A percentile compares a stretch with the other conserved stretches of the same genome.
Evolutionary conservation across 495 filamentous ascomycete species (phyloP).

Genomic region (Penicillium subrubescens): DNA sequence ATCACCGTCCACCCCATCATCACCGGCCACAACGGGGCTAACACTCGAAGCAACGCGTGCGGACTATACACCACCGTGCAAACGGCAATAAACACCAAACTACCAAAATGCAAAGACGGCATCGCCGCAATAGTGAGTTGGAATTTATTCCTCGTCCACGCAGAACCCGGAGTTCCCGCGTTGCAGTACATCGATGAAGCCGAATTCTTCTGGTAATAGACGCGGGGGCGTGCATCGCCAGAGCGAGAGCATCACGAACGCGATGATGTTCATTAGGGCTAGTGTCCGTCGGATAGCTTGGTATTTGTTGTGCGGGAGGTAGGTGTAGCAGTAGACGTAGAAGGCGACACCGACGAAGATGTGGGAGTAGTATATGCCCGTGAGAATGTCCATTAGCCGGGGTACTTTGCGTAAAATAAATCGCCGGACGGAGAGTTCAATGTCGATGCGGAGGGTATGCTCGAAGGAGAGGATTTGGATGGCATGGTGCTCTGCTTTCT

Average conservation of each 20-base stretch:
- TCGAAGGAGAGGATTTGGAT: conserved; percentile 53
- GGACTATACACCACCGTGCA: conserved; percentile 53
- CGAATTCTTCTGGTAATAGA: conserved; percentile 60
- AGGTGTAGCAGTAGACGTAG: conserved; percentile 61
- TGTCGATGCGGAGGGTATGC: conserved; percentile 49
- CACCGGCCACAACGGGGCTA: conserved; percentile 59
- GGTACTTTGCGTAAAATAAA: conserved; percentile 45
- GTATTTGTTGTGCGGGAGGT: conserved; percentile 53
- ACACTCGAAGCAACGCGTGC: conserved; percentile 36
- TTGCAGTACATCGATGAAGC: conserved; percentile 64
- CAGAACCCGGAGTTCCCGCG: conserved; percentile 56
- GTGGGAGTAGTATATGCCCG: conserved; percentile 45
- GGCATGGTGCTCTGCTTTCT: conserved; percentile 51
- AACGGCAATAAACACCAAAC: conserved; percentile 59
- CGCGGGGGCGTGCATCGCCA: conserved; percentile 66
- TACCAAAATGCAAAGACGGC: conserved; percentile 62
- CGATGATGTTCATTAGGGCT: conserved; percentile 61
- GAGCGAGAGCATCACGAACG: conserved; percentile 58
- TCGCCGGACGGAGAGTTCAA: conserved; percentile 53
- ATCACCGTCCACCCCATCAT: conserved; percentile 63
- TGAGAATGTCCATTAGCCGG: conserved; percentile 60
- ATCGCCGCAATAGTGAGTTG: conserved; percentile 57
- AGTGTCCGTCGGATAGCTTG: conserved; percentile 57
- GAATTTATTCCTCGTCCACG: conserved; percentile 62
- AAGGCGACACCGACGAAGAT: conserved; percentile 54